Percentiles rank a stretch among this genome's conserved stretches.
These are phyloP conservation scores for Canavalia gladiata DNA, from an alignment of 306 rosid genomes.

Conservation along the genomic window DNA sequence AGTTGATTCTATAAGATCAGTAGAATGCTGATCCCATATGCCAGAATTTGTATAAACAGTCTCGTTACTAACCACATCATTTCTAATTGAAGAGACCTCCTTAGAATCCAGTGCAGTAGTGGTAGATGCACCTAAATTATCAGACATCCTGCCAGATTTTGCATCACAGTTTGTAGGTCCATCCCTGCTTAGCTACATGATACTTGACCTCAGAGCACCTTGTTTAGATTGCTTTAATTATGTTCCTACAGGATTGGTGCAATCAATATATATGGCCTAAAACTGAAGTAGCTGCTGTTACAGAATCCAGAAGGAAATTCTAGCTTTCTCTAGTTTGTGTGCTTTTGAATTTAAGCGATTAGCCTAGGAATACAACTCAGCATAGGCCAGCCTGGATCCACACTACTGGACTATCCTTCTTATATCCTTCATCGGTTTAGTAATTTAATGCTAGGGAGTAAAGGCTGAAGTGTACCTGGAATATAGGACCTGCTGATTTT, in stretches of 20 bases:
- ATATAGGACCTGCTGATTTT: no score
- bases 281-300: no score
- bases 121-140: slow-evolving; percentile 42
- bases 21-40: slow-evolving; percentile 52
- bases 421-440: no score
- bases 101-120: slow-evolving; percentile 45
- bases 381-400: no score
- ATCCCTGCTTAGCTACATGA: slow-evolving; percentile 46
- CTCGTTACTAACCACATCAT: slow-evolving; percentile 52
- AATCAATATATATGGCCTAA: no score
- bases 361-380: no score
- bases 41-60: slow-evolving; percentile 42
- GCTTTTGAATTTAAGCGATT: no score
- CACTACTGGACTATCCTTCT: no score
- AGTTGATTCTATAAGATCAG: slow-evolving; percentile 51
- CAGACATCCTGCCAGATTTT: slow-evolving; percentile 46
- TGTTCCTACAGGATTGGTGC: neutral
- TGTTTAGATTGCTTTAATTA: slow-evolving; percentile 44
- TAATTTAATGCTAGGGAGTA: no score
- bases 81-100: slow-evolving; percentile 49
- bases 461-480: no score
- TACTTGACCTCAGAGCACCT: slow-evolving; percentile 44
- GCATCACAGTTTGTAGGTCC: slow-evolving; percentile 51
- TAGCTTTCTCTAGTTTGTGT: no score
- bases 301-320: no score